These are phyloP conservation scores for Ampelocalamus luodianensis DNA, from an alignment of 176 grass and related monocot genomes.

Conservation along the genomic window DNA sequence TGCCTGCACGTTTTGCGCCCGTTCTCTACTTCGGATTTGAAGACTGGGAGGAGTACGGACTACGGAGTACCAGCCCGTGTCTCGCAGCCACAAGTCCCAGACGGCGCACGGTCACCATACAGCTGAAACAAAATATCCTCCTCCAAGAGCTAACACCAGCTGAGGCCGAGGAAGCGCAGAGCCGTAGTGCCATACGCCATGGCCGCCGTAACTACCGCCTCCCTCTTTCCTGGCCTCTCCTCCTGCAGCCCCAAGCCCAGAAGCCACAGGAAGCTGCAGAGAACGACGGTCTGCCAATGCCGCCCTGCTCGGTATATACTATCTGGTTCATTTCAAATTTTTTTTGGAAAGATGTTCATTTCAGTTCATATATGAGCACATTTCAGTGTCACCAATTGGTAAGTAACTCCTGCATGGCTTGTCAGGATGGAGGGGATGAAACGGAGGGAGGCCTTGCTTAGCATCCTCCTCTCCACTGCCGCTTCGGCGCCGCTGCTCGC, in stretches of 20 bases:
- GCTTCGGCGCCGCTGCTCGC: constrained; percentile 35
- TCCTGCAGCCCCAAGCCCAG: neutral
- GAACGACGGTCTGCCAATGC: constrained; percentile 9
- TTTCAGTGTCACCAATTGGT: too few species aligned
- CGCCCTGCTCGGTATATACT: neutral
- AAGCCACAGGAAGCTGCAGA: neutral
- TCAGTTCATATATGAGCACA: too few species aligned
- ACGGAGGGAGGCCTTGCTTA: constrained; percentile 66
- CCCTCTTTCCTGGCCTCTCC: constrained; percentile 33
- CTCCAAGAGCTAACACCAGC: neutral
- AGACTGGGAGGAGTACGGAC: too few species aligned
- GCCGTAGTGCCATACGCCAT: constrained; percentile 16
- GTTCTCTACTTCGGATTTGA: too few species aligned
- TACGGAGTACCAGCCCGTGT: too few species aligned
- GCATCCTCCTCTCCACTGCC: constrained; percentile 49
- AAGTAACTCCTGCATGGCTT: neutral
- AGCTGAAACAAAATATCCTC: constrained; percentile 22
- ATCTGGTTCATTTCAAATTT: too few species aligned
- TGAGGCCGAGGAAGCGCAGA: neutral
- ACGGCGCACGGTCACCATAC: neutral
- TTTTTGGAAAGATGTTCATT: too few species aligned
- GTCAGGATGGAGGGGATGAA: constrained; percentile 20
- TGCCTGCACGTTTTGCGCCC: too few species aligned
- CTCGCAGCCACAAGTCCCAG: constrained; percentile 21
- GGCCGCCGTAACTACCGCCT: constrained; percentile 45